These are phyloP conservation scores for Jimgerdemannia flammicorona DNA, from an alignment of 192 early-diverging fungal species.

Conservation along the genomic window DNA sequence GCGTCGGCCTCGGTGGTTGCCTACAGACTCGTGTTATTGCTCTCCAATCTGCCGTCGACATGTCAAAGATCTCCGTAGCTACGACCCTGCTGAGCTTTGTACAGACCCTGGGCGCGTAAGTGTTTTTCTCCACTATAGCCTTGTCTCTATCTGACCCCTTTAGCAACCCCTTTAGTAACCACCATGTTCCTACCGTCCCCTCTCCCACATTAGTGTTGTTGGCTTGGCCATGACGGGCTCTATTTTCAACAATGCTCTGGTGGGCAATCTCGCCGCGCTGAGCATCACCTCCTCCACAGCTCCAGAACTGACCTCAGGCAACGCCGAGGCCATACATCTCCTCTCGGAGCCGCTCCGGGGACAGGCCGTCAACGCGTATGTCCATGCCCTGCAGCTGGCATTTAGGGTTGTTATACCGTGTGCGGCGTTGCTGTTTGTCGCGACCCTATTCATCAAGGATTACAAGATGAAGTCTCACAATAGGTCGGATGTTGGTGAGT, in stretches of 20 bases:
- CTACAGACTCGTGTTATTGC: slow-evolving; percentile 75
- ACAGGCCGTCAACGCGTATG: not conserved
- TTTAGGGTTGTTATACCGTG: not conserved
- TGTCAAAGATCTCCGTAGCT: not conserved
- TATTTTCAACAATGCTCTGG: slow-evolving; percentile 41
- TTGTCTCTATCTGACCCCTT: not conserved
- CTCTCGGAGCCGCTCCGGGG: not conserved
- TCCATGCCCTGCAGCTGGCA: not conserved
- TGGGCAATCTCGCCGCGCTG: not conserved
- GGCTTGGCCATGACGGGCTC: slow-evolving; percentile 65
- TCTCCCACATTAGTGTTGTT: slow-evolving; percentile 30
- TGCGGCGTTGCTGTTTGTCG: not conserved
- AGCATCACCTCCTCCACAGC: not conserved
- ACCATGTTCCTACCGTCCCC: not conserved
- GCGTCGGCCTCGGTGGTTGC: slow-evolving; percentile 69
- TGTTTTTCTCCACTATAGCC: not conserved
- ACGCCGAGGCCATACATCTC: not conserved
- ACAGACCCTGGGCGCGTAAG: not conserved
- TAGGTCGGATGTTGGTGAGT: no score
- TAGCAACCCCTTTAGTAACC: not conserved
- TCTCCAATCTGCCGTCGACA: slow-evolving; percentile 61
- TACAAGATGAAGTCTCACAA: not conserved
- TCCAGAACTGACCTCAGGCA: not conserved
- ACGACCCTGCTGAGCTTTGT: not conserved
- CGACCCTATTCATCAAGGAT: not conserved